These are phyloP conservation scores for Dendryphion nanum DNA, from an alignment of 2,329 filamentous ascomycete species.

Conservation along the genomic window DNA sequence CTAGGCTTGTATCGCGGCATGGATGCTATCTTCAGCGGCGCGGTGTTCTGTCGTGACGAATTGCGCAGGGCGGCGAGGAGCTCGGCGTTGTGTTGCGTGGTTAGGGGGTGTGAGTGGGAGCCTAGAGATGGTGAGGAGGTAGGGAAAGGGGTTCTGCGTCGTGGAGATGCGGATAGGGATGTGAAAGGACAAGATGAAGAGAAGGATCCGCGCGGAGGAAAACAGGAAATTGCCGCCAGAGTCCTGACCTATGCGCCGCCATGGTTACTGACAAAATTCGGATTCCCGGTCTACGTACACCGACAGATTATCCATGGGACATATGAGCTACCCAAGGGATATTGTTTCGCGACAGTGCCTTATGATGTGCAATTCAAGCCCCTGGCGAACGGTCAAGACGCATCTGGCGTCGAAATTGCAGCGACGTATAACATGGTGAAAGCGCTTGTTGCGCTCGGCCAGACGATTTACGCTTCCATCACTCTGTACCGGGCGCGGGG, in stretches of 20 bases:
- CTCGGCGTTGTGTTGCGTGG: conserved; percentile 29
- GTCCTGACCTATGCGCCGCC: conserved; percentile 10
- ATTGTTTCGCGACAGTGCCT: conserved; percentile 16
- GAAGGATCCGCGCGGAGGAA: too few species aligned
- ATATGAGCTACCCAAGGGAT: conserved; percentile 13
- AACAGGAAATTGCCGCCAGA: background rate
- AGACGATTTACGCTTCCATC: conserved; percentile 22
- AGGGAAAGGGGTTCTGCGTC: background rate
- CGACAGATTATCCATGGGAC: conserved; percentile 18
- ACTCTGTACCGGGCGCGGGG: conserved; percentile 30
- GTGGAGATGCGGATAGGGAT: background rate
- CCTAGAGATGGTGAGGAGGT: background rate
- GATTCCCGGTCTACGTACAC: conserved; percentile 12
- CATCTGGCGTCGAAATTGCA: background rate
- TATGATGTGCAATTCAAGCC: conserved; percentile 13
- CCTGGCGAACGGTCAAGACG: background rate
- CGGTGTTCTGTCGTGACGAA: conserved; percentile 4
- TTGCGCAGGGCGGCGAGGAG: conserved; percentile 25
- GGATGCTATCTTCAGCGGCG: conserved; percentile 17
- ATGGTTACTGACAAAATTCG: conserved; percentile 15
- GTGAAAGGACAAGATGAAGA: background rate
- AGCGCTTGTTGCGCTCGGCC: conserved; percentile 24
- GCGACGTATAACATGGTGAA: conserved; percentile 19
- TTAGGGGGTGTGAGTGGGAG: conserved; percentile 21
- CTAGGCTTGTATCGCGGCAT: conserved; percentile 25